Base-by-base conservation (phyloP, 495 filamentous ascomycete genomes). In the Talaromyces liani region DNA sequence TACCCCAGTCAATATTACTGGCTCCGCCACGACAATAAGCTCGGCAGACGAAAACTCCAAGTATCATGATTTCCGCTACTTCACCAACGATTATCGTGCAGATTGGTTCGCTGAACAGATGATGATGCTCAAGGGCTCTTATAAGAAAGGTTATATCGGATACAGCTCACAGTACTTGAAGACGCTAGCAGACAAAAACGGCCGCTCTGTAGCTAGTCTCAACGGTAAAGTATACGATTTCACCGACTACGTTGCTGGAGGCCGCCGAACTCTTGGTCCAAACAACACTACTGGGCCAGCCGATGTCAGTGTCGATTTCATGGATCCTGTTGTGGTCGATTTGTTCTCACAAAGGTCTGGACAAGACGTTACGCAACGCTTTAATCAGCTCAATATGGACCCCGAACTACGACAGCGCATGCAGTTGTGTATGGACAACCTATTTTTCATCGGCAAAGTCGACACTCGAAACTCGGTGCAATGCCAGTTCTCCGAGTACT, bases 31-130 rank as follows among this genome's bases (percentile, higher is more conserved):
- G 24, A 75, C 88, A 5, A 82, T 92, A 72, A 87, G 82, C 70
- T 78, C 71, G 31, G 80, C 82, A 45, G 95, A 98, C 69, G 67
- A 73, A 49, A 95, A 97, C 68, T 70, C 85, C 14, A 80, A 82
- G 63, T 99, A 93, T 70, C 94, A 99, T 69, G 94, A 99, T 73
- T 99, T 97, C 85, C 87, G 94, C 64, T 85, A 80, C 69, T 91
- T 85, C 70, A 91, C 84, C 36, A 90, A 91, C 64, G 89, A 96
- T 72, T 87, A 82, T 53, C 88, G 92, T 6, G 86, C 88, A 2
- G 91, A 95, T 71, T 99, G 94, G 94, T 96, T 90, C 77, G 86
- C 79, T 57, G 90, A 98, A 73, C 87, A 91, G 73, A 89, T 96
- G 83, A 80, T 85, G 55, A 79, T 85, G 67, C 79, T 99, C 54